Evolutionary conservation across 1,139 yeast species (phyloP).

Genomic region (Saccharomycopsis hybrid): DNA sequence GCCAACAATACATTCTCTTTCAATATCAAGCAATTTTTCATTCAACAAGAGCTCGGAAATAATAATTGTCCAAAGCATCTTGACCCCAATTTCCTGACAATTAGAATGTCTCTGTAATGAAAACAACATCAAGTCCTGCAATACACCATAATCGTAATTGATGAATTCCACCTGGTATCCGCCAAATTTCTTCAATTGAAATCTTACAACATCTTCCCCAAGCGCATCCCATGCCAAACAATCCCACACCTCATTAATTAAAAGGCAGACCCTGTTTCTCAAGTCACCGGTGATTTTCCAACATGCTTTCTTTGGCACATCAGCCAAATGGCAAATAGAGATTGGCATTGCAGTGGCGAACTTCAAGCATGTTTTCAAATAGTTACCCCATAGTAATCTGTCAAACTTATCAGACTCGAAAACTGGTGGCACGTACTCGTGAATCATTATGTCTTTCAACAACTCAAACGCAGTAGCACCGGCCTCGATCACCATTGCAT

Average conservation of each 20-base stretch:
- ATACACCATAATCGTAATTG: slow-evolving; percentile 49
- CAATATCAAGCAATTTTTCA: slow-evolving; percentile 55
- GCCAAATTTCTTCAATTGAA: slow-evolving; percentile 57
- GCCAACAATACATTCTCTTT: slow-evolving; percentile 55
- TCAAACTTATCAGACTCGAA: slow-evolving; percentile 44
- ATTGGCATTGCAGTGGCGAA: slow-evolving; percentile 51
- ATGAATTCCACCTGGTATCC: slow-evolving; percentile 70
- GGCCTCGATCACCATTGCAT: slow-evolving; percentile 56
- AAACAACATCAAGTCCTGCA: slow-evolving; percentile 60
- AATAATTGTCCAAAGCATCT: slow-evolving; percentile 65
- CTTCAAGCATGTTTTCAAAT: slow-evolving; percentile 50
- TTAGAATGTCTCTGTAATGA: slow-evolving; percentile 61
- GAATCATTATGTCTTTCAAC: slow-evolving; percentile 47
- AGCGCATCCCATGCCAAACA: slow-evolving; percentile 64
- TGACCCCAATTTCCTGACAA: slow-evolving; percentile 61
- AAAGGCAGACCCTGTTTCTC: slow-evolving; percentile 50
- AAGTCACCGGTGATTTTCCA: slow-evolving; percentile 57
- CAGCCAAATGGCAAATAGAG: slow-evolving; percentile 57
- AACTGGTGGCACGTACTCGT: slow-evolving; percentile 49
- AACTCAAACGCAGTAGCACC: slow-evolving; percentile 52
- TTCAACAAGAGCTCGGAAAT: slow-evolving; percentile 60
- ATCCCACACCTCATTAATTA: slow-evolving; percentile 66
- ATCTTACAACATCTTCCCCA: slow-evolving; percentile 52
- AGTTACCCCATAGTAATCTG: slow-evolving; percentile 59
- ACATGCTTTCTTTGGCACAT: slow-evolving; percentile 70